These are phyloP conservation scores for Chara braunii DNA, from an alignment of 139 green algal species.

Conservation along the genomic window DNA sequence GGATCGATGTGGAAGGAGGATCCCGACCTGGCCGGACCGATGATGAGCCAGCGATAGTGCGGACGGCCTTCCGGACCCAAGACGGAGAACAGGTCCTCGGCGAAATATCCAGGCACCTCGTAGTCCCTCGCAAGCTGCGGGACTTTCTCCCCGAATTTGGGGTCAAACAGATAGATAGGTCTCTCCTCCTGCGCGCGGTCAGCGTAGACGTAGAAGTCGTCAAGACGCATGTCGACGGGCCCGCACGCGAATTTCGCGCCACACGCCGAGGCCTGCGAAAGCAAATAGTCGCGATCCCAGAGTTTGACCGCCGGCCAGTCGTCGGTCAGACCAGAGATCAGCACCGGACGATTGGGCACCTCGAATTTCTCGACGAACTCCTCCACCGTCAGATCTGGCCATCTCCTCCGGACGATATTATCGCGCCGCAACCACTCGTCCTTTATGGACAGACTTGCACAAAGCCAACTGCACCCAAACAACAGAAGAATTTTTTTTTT, in stretches of 20 bases:
- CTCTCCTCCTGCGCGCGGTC: slow-evolving; percentile 58
- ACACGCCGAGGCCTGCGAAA: slow-evolving; percentile 11
- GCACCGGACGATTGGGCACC: slow-evolving; percentile 68
- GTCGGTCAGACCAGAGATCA: slow-evolving; percentile 53
- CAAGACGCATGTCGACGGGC: slow-evolving; percentile 56
- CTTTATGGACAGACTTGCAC: slow-evolving; percentile 53
- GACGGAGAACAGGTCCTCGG: slow-evolving; percentile 82
- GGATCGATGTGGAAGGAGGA: slow-evolving; percentile 62
- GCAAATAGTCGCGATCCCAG: slow-evolving; percentile 42
- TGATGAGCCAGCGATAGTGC: slow-evolving; percentile 89
- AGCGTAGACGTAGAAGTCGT: slow-evolving; percentile 66
- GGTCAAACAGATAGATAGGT: slow-evolving; percentile 79
- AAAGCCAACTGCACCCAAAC: no score
- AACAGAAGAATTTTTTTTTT: no score
- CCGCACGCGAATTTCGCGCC: slow-evolving; percentile 25
- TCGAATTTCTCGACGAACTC: slow-evolving; percentile 74
- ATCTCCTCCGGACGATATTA: slow-evolving; percentile 61
- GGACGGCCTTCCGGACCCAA: slow-evolving; percentile 56
- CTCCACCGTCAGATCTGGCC: slow-evolving; percentile 45
- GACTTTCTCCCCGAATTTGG: slow-evolving; percentile 48
- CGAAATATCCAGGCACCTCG: slow-evolving; percentile 55
- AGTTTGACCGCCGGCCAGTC: slow-evolving; percentile 48
- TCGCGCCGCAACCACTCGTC: slow-evolving; percentile 68
- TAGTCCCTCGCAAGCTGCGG: slow-evolving; percentile 69
- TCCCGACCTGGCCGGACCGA: slow-evolving; percentile 50